Percentiles rank a stretch among this genome's conserved stretches.
Evolutionary conservation across 176 grass and related monocot genomes (phyloP).

Genomic region (Raddia guianensis): DNA sequence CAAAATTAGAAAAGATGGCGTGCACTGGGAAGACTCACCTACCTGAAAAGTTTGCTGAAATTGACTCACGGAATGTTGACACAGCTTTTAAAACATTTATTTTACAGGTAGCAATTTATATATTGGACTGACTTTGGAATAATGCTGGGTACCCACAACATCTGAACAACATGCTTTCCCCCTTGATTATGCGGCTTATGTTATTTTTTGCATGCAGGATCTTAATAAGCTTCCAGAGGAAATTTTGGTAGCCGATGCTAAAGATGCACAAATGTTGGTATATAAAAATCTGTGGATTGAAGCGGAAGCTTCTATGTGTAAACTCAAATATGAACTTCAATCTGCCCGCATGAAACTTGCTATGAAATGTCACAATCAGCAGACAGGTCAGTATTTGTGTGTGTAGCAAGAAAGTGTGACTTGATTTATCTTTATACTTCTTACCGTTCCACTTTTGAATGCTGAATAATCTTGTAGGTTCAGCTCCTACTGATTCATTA

Average conservation of each 20-base stretch:
- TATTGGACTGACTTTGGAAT: conserved; percentile 7
- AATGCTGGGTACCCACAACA: neutral
- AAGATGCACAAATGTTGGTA: conserved; percentile 40
- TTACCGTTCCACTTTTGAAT: neutral
- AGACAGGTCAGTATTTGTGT: conserved; percentile 29
- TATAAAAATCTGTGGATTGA: conserved; percentile 76
- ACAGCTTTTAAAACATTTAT: conserved; percentile 39
- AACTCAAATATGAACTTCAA: conserved; percentile 73
- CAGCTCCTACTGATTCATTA: neutral
- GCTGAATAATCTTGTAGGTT: conserved; percentile 20
- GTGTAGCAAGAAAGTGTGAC: neutral
- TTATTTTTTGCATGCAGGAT: conserved; percentile 43
- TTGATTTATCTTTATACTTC: conserved; percentile 14
- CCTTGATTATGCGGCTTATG: neutral
- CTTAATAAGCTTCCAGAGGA: conserved; percentile 45
- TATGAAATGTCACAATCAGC: conserved; percentile 12
- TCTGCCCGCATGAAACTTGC: conserved; percentile 36
- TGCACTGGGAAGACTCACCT: conserved; percentile 19
- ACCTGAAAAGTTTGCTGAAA: conserved; percentile 28
- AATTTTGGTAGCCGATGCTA: conserved; percentile 27
- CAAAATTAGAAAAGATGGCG: neutral
- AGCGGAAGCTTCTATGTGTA: conserved; percentile 62
- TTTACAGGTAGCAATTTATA: conserved; percentile 41
- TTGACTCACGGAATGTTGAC: conserved; percentile 1
- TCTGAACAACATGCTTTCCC: neutral